Conservation (phyloP, 257 asterid genomes). For the Phtheirospermum japonicum region DNA sequence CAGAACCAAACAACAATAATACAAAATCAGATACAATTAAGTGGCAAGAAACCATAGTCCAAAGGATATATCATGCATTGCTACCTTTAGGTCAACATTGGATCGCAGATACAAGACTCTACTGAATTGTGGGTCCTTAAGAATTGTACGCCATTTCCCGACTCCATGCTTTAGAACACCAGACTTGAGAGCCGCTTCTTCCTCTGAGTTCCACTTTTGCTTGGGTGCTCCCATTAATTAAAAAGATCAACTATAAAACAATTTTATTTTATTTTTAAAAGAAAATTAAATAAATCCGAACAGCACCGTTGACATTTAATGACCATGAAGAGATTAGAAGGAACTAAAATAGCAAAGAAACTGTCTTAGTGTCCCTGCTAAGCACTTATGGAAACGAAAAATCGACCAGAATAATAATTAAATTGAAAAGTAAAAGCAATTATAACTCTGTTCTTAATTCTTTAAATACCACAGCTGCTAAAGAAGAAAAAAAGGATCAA, state of each 20-base stretch:
- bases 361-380: not conserved
- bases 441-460: not conserved
- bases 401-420: constrained; percentile 2
- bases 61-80: not conserved
- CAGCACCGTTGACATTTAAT: not conserved
- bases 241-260: constrained; percentile 21
- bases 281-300: not conserved
- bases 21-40: constrained; percentile 11
- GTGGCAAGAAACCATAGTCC: constrained; percentile 7
- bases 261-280: not conserved
- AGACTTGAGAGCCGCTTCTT: constrained; percentile 81
- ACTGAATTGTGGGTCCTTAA: constrained; percentile 67
- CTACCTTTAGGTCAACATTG: constrained; percentile 73
- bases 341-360: not conserved
- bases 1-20: constrained; percentile 17
- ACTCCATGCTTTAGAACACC: constrained; percentile 72
- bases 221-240: constrained; percentile 65
- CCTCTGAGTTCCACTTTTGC: constrained; percentile 80
- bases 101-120: constrained; percentile 52
- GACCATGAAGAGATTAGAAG: not conserved
- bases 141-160: constrained; percentile 74
- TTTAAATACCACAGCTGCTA: not conserved
- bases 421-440: not conserved
- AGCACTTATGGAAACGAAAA: not conserved
- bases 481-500: not conserved